Evolutionary conservation across 805 yeast genomes (phyloP), one percentile per base, ranked within the genome.

Genomic region (Candida michaelii): DNA sequence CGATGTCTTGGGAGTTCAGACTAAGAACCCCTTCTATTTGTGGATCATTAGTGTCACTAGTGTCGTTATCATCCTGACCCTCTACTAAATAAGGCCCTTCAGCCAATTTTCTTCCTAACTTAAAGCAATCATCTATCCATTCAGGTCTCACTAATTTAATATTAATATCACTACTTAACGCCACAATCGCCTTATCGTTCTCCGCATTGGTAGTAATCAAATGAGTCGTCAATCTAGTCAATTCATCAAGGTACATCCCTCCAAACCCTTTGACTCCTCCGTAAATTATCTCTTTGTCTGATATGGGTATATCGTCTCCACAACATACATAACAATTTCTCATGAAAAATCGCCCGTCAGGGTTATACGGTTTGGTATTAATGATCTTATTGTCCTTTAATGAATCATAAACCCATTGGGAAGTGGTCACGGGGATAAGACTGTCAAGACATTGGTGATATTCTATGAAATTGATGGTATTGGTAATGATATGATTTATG

Each of bases 201-300:
- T 76, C 60, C 27, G 64, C 56, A 48, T 77, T 78, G 4, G 61
- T 55, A 0, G 91, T 77, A 15, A 91, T 66, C 27, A 89, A 71
- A 68, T 91, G 97, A 0, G 97, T 87, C 1, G 95, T 86, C 49
- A 76, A 77, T 40, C 76, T 75, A 7, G 88, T 81, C 23, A 90
- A 66, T 9, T 67, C 66, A 46, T 83, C 84, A 30, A 79, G 65
- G 54, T 71, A 80, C 25, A 77, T 81, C 3, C 96, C 98, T 1
- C 97, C 98, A 46, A 86, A 72, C 1, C 86, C 81, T 15, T 76
- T 62, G 2, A 83, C 83, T 0, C 85, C 87, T 5, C 81, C 82
- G 49, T 80, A 75, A 12, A 87, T 71, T n/a, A 77, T 79, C 42
- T 82, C 90, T 36, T 76, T 73, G 48, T 83, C 89, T 3, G 80